Evolutionary conservation across 2,329 filamentous ascomycete species (phyloP).

Genomic region (Rutstroemia sydowiana): DNA sequence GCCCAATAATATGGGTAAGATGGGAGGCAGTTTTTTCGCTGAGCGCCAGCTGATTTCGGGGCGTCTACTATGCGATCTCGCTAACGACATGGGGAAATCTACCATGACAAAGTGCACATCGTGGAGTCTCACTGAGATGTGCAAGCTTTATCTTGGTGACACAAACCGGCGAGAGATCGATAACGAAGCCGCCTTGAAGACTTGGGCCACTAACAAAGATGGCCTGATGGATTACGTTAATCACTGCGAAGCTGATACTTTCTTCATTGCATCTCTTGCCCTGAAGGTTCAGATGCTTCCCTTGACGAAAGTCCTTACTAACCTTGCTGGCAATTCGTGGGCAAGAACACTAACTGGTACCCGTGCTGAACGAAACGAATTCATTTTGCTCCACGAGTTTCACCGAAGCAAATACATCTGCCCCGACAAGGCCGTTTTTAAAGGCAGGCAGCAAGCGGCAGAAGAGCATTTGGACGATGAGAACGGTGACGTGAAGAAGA

Average conservation of each 20-base stretch:
- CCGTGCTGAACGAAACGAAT: slow-evolving; percentile 94
- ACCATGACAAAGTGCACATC: slow-evolving; percentile 96
- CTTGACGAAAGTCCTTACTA: slow-evolving; percentile 89
- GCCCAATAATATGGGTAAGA: slow-evolving; percentile 80
- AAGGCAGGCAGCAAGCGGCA: slow-evolving; percentile 62
- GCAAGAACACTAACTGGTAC: slow-evolving; percentile 92
- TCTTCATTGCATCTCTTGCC: slow-evolving; percentile 87
- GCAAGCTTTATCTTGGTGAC: slow-evolving; percentile 73
- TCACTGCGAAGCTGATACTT: slow-evolving; percentile 92
- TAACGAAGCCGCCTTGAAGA: slow-evolving; percentile 77
- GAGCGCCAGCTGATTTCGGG: slow-evolving; percentile 87
- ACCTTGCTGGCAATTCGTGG: slow-evolving; percentile 97
- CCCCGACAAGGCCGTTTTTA: slow-evolving; percentile 85
- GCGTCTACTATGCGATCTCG: slow-evolving; percentile 84
- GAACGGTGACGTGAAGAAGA: slow-evolving; percentile 78
- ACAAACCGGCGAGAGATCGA: slow-evolving; percentile 69
- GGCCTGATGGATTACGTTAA: slow-evolving; percentile 90
- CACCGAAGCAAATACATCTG: slow-evolving; percentile 96
- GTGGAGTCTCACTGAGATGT: slow-evolving; percentile 98
- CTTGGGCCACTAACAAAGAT: slow-evolving; percentile 75
- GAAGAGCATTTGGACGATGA: slow-evolving; percentile 66
- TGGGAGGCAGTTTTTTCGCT: slow-evolving; percentile 83
- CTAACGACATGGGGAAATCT: slow-evolving; percentile 94
- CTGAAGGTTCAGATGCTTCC: slow-evolving; percentile 86
- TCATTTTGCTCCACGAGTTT: slow-evolving; percentile 97